Percentiles rank a stretch among this genome's conserved stretches.
phyloP scores from a whole-genome alignment of 2,329 filamentous ascomycete species.

The Venturia asperata region DNA sequence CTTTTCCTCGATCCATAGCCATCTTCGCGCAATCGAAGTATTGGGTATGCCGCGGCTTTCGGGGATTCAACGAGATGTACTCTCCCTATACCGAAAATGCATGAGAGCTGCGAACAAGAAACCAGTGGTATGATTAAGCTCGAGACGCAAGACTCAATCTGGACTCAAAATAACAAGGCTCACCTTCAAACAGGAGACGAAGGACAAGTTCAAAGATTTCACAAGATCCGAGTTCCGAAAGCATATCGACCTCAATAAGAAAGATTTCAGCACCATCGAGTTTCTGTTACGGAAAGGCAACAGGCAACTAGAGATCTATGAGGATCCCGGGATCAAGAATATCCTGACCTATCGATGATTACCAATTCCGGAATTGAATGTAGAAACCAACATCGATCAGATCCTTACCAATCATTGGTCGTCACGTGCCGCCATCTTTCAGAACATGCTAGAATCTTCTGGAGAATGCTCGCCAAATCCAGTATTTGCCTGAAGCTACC shows the following conservation, averaged over 20 bases:
- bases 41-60: slow-evolving; percentile 52
- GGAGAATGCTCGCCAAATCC: not conserved
- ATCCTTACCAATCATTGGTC: not conserved
- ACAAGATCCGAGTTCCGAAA: slow-evolving; percentile 69
- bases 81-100: slow-evolving; percentile 79
- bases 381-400: not conserved
- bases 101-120: slow-evolving; percentile 76
- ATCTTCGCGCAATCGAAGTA: not conserved
- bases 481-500: slow-evolving; percentile 7
- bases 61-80: slow-evolving; percentile 82
- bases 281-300: slow-evolving; percentile 75
- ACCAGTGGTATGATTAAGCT: slow-evolving; percentile 51
- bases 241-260: slow-evolving; percentile 62
- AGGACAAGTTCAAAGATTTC: slow-evolving; percentile 56
- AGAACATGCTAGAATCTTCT: slow-evolving; percentile 1
- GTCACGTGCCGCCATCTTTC: too few species aligned
- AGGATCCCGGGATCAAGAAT: slow-evolving; percentile 59
- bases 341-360: not conserved
- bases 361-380: too few species aligned
- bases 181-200: slow-evolving; percentile 41
- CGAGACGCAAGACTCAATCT: slow-evolving; percentile 30
- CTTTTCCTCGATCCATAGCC: too few species aligned
- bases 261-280: slow-evolving; percentile 80
- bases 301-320: slow-evolving; percentile 74
- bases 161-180: slow-evolving; percentile 27